Conservation (phyloP, 768 basidiomycete genomes). For the Phanerodontia chrysosporium region DNA sequence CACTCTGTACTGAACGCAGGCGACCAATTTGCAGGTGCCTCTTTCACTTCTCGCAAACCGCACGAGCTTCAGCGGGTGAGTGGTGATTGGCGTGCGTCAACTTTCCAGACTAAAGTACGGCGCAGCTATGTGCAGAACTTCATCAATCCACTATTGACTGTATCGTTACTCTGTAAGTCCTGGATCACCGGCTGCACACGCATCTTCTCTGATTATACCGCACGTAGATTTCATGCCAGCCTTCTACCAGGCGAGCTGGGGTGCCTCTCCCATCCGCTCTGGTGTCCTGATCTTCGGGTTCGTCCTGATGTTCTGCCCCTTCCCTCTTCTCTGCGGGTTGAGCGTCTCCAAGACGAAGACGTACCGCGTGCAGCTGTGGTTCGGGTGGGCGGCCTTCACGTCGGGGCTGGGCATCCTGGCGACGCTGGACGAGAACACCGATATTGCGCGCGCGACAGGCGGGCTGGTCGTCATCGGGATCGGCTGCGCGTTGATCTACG, state of each 20-base stretch:
- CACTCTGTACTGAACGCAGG: too few species aligned
- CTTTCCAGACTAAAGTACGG: too few species aligned
- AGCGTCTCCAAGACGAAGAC: constrained; percentile 23
- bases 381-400: constrained; percentile 30
- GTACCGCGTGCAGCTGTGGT: constrained; percentile 31
- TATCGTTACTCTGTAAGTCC: constrained; percentile 2
- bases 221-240: constrained; percentile 33
- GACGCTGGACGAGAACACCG: constrained; percentile 23
- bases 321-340: constrained; percentile 30
- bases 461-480: constrained; percentile 9
- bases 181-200: not conserved
- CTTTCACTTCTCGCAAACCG: constrained; percentile 23
- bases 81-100: not conserved
- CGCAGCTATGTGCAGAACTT: constrained; percentile 26
- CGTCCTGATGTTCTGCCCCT: constrained; percentile 26
- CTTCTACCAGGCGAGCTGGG: constrained; percentile 41
- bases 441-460: constrained; percentile 22
- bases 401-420: constrained; percentile 34
- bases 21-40: constrained; percentile 20
- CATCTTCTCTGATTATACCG: not conserved
- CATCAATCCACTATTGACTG: not conserved
- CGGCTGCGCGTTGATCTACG: not conserved
- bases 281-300: constrained; percentile 30
- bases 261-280: constrained; percentile 29
- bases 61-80: constrained; percentile 27